A percentile compares a stretch with the other conserved stretches of the same genome.
These are phyloP conservation scores for Paxillus ammoniavirescens DNA, from an alignment of 768 basidiomycete genomes.

Conservation along the genomic window DNA sequence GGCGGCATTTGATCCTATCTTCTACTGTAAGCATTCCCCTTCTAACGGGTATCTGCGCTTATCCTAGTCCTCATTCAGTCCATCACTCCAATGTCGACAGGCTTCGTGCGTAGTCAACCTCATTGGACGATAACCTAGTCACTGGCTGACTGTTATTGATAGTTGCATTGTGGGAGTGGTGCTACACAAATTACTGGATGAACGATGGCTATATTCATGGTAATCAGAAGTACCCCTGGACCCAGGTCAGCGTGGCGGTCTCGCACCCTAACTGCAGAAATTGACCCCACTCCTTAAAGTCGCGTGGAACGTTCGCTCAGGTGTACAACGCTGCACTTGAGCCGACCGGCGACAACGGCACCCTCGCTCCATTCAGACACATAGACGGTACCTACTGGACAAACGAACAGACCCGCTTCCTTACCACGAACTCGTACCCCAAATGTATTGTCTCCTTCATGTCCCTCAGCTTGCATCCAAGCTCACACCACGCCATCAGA, in stretches of 20 bases:
- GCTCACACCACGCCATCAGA: slow-evolving; percentile 10
- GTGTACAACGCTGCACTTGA: slow-evolving; percentile 21
- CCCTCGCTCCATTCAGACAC: slow-evolving; percentile 23
- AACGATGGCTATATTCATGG: slow-evolving; percentile 18
- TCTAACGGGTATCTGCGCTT: not conserved
- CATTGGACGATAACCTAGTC: not conserved
- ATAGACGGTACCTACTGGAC: slow-evolving; percentile 25
- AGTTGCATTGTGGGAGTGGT: slow-evolving; percentile 33
- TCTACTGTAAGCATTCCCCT: slow-evolving; percentile 18
- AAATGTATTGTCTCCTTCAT: slow-evolving; percentile 15
- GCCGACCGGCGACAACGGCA: slow-evolving; percentile 16
- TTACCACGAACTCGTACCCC: slow-evolving; percentile 12
- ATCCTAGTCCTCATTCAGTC: slow-evolving; percentile 9
- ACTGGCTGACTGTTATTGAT: not conserved
- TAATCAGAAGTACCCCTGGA: slow-evolving; percentile 18
- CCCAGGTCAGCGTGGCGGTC: slow-evolving; percentile 15
- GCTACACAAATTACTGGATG: slow-evolving; percentile 26
- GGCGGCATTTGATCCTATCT: slow-evolving; percentile 27
- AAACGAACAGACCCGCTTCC: slow-evolving; percentile 21
- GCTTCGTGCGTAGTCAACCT: slow-evolving; percentile 11
- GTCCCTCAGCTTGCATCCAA: not conserved
- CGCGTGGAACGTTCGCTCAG: slow-evolving; percentile 19
- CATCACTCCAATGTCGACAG: slow-evolving; percentile 26
- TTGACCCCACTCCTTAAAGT: slow-evolving; percentile 4
- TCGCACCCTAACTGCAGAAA: not conserved